Evolutionary conservation across 2,329 filamentous ascomycete genomes (phyloP), one percentile per base, ranked within the genome.

Genomic region (Ceratocystiopsis sp.): DNA sequence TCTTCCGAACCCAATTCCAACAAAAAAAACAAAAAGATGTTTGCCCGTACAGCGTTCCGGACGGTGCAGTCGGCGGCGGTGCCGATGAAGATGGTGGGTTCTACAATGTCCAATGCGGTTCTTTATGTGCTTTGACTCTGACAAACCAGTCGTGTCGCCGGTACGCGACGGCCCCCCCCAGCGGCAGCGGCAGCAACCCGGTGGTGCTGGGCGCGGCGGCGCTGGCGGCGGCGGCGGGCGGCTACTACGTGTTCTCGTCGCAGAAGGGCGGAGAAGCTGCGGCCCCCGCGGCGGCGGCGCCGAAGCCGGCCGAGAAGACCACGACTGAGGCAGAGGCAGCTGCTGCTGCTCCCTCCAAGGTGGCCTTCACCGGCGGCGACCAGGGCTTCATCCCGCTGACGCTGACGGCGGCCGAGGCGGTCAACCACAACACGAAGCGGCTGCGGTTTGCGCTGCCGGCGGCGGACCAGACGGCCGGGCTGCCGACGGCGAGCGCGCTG

Each of bases 381-480:
- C 86, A 95, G 64, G 87, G 85, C 52, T 96, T 86, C 64, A 61
- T 95, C 50, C 78, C 77, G 49, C 71, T 96, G 52, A 78, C 82
- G 65, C 70, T 96, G 45, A 75, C 84, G 45, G 76, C 80, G 44
- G 73, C 86, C 41, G 81, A 93, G 64, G 64, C 69, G 38, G 64
- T 95, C 65, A 95, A 85, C 69, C 82, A 87, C 71, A 96, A 96
- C 71, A 93, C 86, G 54, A 96, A 96, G 77, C 79, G 75, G 54
- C 71, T 96, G 59, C 78, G 83, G 54, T 96, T 98, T 64, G 77
- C 80, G 55, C 76, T 96, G 37, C 84, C 84, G 15, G 83, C 93
- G 59, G 69, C 75, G 49, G 81, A 94, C 59, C 75, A 80, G 63
- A 80, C 93, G 42, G 89, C 84, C 46, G 91, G 91, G 38, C 66